phyloP scores from a whole-genome alignment of 129 eudicot species.

The Deinandra increscens region DNA sequence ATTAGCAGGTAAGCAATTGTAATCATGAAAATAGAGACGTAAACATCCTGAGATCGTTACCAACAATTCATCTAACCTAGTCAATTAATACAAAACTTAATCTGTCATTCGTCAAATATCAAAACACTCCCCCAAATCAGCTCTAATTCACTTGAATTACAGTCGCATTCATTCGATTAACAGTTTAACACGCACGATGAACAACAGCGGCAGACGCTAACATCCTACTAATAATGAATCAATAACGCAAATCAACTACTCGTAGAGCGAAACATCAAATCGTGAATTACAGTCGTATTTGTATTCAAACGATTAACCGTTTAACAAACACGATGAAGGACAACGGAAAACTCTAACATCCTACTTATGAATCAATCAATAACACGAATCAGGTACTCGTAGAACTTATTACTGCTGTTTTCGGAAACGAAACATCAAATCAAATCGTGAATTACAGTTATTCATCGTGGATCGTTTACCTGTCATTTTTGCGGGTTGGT shows the following conservation, averaged over 20 bases:
- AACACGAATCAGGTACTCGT: neutral
- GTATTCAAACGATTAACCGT: too few species aligned
- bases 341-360: conserved; percentile 14
- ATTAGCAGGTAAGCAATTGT: neutral
- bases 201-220: too few species aligned
- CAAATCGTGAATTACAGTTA: neutral
- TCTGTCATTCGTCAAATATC: neutral
- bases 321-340: too few species aligned
- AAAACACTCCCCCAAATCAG: conserved; percentile 18
- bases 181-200: too few species aligned
- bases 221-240: too few species aligned
- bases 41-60: conserved; percentile 5
- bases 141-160: conserved; percentile 12
- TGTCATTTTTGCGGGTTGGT: conserved; percentile 25
- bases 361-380: conserved; percentile 3
- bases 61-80: neutral
- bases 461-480: conserved; percentile 23
- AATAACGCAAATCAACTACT: too few species aligned
- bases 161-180: neutral
- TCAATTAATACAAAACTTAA: neutral
- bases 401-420: conserved; percentile 1
- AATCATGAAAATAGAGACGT: neutral
- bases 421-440: conserved; percentile 5
- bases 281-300: too few species aligned
- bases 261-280: too few species aligned